Conservation (phyloP, 2,329 filamentous ascomycete species). For the Ascochyta lentis region DNA sequence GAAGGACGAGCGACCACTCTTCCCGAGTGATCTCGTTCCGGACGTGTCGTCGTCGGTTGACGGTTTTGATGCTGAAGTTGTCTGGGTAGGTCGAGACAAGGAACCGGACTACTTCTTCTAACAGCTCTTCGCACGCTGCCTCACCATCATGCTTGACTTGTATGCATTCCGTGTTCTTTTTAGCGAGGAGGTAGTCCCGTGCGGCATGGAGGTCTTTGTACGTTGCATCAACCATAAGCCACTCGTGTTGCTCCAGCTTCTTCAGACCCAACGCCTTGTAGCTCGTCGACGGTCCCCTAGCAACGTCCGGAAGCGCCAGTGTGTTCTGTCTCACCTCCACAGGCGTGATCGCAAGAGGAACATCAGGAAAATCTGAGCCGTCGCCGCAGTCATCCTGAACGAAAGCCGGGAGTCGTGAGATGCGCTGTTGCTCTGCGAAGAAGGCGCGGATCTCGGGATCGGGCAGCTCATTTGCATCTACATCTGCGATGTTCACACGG, state of each 20-base stretch:
- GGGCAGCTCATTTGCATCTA: constrained; percentile 5
- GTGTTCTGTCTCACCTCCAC: constrained; percentile 6
- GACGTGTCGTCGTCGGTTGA: constrained; percentile 25
- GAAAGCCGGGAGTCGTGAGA: constrained; percentile 34
- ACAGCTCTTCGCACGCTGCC: constrained; percentile 56
- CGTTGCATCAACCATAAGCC: constrained; percentile 57
- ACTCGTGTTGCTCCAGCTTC: constrained; percentile 55
- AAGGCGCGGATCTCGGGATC: constrained; percentile 18
- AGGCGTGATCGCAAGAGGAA: constrained; percentile 23
- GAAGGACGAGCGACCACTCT: constrained; percentile 49
- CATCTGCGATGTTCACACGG: constrained; percentile 18
- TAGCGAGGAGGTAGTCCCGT: constrained; percentile 51
- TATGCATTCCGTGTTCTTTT: constrained; percentile 52
- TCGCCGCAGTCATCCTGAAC: constrained; percentile 43
- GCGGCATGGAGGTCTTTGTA: constrained; percentile 55
- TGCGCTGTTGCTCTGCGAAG: constrained; percentile 31
- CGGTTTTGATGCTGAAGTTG: constrained; percentile 46
- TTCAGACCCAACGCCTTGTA: constrained; percentile 50
- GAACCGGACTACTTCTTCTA: constrained; percentile 55
- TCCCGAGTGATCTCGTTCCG: constrained; percentile 56
- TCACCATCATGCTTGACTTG: constrained; percentile 54
- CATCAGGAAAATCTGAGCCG: constrained; percentile 33
- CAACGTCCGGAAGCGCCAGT: not conserved
- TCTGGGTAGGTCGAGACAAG: constrained; percentile 53
- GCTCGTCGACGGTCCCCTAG: not conserved